Percentiles rank a stretch among this genome's conserved stretches.
phyloP scores from a whole-genome alignment of 345 rosid genomes.

The Bruguiera parviflora region DNA sequence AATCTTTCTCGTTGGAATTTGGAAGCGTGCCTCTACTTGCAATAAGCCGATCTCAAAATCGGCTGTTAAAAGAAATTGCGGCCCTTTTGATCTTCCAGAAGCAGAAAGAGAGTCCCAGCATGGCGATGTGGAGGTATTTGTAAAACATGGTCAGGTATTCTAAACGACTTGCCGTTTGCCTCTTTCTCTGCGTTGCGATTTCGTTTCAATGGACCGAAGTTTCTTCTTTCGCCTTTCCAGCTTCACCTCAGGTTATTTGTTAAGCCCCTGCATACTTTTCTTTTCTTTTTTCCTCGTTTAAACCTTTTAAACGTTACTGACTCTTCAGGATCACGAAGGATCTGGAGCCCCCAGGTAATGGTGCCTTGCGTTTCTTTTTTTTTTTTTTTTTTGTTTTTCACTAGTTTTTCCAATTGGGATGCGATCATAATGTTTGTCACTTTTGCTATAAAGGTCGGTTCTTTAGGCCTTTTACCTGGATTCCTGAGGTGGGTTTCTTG shows the following conservation, averaged over 20 bases:
- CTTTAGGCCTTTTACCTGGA: neutral
- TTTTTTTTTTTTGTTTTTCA: no score
- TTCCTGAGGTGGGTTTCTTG: conserved; percentile 7
- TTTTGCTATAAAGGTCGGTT: neutral
- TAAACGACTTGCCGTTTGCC: conserved; percentile 13
- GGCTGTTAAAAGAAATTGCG: neutral
- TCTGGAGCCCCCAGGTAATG: conserved; percentile 42
- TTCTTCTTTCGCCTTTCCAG: conserved; percentile 18
- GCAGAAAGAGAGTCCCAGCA: neutral
- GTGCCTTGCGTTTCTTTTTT: neutral
- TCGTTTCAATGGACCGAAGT: conserved; percentile 1
- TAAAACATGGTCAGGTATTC: conserved; percentile 19
- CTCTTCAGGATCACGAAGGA: conserved; percentile 39
- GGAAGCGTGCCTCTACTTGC: no score
- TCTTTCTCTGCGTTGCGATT: conserved; percentile 19
- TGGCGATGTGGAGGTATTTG: conserved; percentile 5
- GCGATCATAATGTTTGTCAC: neutral
- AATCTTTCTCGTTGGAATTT: no score
- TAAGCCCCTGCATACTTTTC: conserved; percentile 31
- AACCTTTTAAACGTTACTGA: neutral
- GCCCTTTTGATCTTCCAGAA: neutral
- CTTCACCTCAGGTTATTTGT: conserved; percentile 48
- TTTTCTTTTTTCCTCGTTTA: neutral
- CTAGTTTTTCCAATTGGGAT: neutral
- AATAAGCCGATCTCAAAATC: no score